These are phyloP conservation scores for Obelidium mucronatum DNA, from an alignment of 192 early-diverging fungal genomes.

Conservation along the genomic window DNA sequence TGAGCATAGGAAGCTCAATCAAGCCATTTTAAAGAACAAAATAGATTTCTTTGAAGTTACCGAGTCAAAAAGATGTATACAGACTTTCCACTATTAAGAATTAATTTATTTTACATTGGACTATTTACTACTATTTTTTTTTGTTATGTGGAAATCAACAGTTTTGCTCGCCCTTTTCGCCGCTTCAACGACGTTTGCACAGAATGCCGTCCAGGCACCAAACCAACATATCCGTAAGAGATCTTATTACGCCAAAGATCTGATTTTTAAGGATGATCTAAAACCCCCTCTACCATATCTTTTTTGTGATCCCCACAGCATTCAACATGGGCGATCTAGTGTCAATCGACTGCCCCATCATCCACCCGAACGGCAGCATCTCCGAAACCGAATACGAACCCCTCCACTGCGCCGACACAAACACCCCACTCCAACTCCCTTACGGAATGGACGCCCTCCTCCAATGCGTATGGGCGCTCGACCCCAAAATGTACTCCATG, in stretches of 20 bases:
- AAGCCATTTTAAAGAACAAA: too few relatives aligned
- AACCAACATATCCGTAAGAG: conserved; percentile 25
- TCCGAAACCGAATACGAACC: conserved; percentile 18
- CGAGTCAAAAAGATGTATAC: too few relatives aligned
- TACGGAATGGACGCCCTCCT: conserved; percentile 38
- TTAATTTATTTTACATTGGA: too few relatives aligned
- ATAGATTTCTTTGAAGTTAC: too few relatives aligned
- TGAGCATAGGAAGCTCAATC: too few relatives aligned
- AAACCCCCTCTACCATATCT: too few relatives aligned
- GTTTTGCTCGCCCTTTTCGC: too few relatives aligned
- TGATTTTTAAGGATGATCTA: not conserved
- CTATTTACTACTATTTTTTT: too few relatives aligned
- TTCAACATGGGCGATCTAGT: conserved; percentile 38
- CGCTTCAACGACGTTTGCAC: too few relatives aligned
- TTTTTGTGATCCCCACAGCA: conserved; percentile 12
- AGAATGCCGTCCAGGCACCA: too few relatives aligned
- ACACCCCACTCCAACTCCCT: conserved; percentile 29
- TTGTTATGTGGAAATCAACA: too few relatives aligned
- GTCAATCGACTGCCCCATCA: conserved; percentile 33
- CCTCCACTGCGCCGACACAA: conserved; percentile 35
- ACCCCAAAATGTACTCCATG: conserved; percentile 24
- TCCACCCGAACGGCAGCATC: conserved; percentile 31
- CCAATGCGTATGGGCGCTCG: conserved; percentile 29
- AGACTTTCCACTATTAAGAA: too few relatives aligned
- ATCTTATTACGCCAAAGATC: not conserved